A percentile compares a stretch with the other conserved stretches of the same genome.
Conservation (phyloP, 345 rosid genomes). For the Arabis alpina region DNA sequence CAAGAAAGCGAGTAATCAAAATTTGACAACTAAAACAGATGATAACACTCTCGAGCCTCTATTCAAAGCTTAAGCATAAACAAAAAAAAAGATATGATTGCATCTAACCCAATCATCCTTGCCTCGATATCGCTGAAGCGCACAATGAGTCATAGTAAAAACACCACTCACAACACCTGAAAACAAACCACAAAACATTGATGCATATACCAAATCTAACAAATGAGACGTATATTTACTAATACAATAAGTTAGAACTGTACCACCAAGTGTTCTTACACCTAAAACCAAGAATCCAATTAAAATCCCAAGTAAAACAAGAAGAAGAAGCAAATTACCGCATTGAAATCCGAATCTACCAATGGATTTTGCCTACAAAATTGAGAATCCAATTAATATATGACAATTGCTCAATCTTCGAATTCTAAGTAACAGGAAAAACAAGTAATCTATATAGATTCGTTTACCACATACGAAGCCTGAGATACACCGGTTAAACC, state of each 20-base stretch:
- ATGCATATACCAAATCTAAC: no score
- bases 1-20: not conserved
- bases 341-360: conserved; percentile 67
- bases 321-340: conserved; percentile 51
- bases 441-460: not conserved
- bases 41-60: conserved; percentile 5
- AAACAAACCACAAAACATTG: not conserved
- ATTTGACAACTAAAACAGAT: no score
- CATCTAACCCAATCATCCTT: conserved; percentile 74
- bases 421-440: not conserved
- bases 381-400: conserved; percentile 6
- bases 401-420: not conserved
- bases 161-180: conserved; percentile 83
- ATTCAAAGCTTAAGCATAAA: not conserved
- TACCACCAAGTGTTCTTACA: no score
- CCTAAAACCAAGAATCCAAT: no score
- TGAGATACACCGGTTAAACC: conserved; percentile 68
- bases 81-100: not conserved
- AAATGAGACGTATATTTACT: no score
- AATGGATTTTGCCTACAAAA: conserved; percentile 63
- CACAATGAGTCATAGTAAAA: conserved; percentile 64
- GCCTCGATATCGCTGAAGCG: conserved; percentile 64
- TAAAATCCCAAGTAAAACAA: not conserved
- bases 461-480: conserved; percentile 72
- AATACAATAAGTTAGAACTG: no score